A percentile compares a stretch with the other conserved stretches of the same genome.
Conservation (phyloP, 1,139 yeast genomes). For the Protomyces pachydermus region DNA sequence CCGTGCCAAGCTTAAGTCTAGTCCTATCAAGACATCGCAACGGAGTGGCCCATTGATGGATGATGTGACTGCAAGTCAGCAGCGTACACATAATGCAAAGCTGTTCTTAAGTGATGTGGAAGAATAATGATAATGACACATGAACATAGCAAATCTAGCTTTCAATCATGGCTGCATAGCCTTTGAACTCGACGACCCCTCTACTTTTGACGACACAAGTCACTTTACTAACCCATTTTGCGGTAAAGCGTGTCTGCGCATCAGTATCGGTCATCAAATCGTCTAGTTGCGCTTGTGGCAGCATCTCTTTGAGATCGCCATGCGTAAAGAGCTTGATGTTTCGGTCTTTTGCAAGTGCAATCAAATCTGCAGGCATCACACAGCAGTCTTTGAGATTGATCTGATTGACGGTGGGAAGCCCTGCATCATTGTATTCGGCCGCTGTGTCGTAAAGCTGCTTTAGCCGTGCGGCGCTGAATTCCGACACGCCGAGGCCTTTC, state of each 20-base stretch:
- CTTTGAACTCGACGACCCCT: slow-evolving; percentile 25
- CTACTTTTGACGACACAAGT: slow-evolving; percentile 18
- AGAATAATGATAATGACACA: too few relatives aligned
- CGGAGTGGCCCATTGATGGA: neutral
- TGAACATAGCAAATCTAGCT: neutral
- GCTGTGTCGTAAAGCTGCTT: slow-evolving; percentile 5
- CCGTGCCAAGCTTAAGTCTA: slow-evolving; percentile 42
- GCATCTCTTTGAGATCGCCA: slow-evolving; percentile 30
- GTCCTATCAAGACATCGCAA: slow-evolving; percentile 35
- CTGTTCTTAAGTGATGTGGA: neutral
- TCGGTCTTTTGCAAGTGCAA: slow-evolving; percentile 30
- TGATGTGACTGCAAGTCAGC: neutral
- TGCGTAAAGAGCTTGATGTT: slow-evolving; percentile 32
- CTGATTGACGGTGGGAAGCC: slow-evolving; percentile 21
- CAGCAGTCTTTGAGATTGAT: slow-evolving; percentile 34
- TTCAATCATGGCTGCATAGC: slow-evolving; percentile 6
- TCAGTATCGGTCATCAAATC: slow-evolving; percentile 2
- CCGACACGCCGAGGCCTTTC: slow-evolving; percentile 18
- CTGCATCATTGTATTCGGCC: neutral
- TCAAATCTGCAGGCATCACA: slow-evolving; percentile 33
- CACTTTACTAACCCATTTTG: slow-evolving; percentile 21
- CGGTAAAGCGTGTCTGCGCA: neutral
- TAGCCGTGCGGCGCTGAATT: slow-evolving; percentile 15
- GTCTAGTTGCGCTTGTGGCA: slow-evolving; percentile 26
- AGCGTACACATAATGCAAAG: neutral